Conservation (phyloP, 805 yeast species). For the Metschnikowia proteae region DNA sequence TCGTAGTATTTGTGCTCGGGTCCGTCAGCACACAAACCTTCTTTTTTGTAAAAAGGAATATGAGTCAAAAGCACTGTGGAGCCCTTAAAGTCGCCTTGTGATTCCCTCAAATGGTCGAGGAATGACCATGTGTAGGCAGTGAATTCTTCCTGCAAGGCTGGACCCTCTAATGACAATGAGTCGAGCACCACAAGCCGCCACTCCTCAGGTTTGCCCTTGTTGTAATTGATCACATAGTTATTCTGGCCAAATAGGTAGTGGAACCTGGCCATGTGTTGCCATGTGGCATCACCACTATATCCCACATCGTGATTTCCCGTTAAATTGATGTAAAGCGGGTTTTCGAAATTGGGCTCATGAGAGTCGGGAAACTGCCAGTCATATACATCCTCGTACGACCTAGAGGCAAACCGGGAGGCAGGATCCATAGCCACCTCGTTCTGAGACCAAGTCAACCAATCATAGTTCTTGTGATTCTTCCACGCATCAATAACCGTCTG, state of each 20-base stretch:
- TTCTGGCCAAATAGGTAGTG: constrained; percentile 73
- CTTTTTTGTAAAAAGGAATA: constrained; percentile 80
- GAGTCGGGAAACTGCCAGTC: constrained; percentile 53
- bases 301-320: constrained; percentile 98
- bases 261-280: constrained; percentile 84
- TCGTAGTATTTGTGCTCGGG: constrained; percentile 54
- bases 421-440: constrained; percentile 40
- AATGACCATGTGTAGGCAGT: constrained; percentile 69
- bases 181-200: constrained; percentile 89
- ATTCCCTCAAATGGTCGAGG: constrained; percentile 52
- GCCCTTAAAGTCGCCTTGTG: constrained; percentile 54
- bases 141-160: constrained; percentile 74
- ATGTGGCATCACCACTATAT: constrained; percentile 89
- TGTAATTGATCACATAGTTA: constrained; percentile 75
- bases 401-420: constrained; percentile 29
- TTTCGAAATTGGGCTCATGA: constrained; percentile 38
- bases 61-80: constrained; percentile 83
- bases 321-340: constrained; percentile 73
- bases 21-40: constrained; percentile 84
- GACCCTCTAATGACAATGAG: constrained; percentile 83
- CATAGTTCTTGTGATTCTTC: constrained; percentile 48
- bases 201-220: constrained; percentile 59
- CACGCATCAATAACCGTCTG: constrained; percentile 46
- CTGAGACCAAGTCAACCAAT: constrained; percentile 48
- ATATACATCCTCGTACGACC: constrained; percentile 52